Base-by-base conservation (phyloP, 2,329 filamentous ascomycete species). In the Neofusicoccum ribis region DNA sequence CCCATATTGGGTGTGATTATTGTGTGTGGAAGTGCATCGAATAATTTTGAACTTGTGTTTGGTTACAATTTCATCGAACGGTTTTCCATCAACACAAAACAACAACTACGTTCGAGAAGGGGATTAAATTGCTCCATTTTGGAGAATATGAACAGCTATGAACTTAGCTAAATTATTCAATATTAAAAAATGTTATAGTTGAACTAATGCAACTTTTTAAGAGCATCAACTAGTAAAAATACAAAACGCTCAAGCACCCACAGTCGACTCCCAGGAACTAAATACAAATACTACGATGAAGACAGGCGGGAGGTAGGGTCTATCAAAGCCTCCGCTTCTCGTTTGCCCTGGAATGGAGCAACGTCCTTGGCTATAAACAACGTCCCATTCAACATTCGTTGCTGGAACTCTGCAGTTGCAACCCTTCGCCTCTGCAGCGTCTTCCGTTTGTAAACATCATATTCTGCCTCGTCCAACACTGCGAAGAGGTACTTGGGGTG, bases 401-500 rank as follows among this genome's bases (percentile, higher is more conserved):
- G 34, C 51, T 54, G 51, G 17, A 54, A 54, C 34, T 54, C 51
- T 3, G 51, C 51, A 41, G 51, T 54, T 15, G 51, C 51, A 54
- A 54, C 51, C n/a, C 34, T 39, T 20, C 51, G 34, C 36, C 51
- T 39, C 36, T 54, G 51, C 36, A 54, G 39, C 17, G 34, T 41
- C 51, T 54, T 54, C n/a, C 34, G 3, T 17, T 41, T 54, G 51
- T 54, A 54, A 37, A 41, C 34, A 17, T 54, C 36, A 23, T 54
- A 54, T 7, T 41, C 51, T 39, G 51, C 51, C 39, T 54, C 51
- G 8, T 54, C 34, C 8, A 54, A 41, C 7, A 54, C 56, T 31
- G 67, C 67, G 49, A 68, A 68, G 37, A 69, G 65, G 65, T 75
- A 79, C 49, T 69, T 73, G 0, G 79, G 75, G 12, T 75, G 69